Base-by-base conservation (phyloP, 495 filamentous ascomycete genomes). In the Poronia punctata region DNA sequence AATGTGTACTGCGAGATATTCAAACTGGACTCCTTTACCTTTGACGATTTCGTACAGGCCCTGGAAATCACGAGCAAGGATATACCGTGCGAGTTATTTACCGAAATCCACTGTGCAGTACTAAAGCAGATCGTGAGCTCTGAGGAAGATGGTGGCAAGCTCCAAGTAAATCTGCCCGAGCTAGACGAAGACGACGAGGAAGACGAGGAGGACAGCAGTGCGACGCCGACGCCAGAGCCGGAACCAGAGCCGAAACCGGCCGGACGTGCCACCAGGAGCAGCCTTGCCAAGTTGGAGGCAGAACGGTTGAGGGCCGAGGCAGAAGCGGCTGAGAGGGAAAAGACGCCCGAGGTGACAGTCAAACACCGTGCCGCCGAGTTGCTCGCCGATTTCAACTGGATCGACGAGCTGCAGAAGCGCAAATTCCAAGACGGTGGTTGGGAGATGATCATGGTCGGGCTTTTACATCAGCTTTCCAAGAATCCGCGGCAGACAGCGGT, bases 1-100 rank as follows among this genome's bases (percentile, higher is more conserved):
- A 97, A 95, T 53, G 90, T 97, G 22, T 95, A 93, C 54, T 93
- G 87, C 51, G 85, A 95, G 54, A 82, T 95, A 7, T 94, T 87
- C 51, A 77, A 84, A 48, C 71, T 98, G 16, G 92, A 98, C 57
- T 96, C 90, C 0, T 98, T 97, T 54, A 97, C 90, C 0, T 90
- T 98, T 52, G 92, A 98, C 55, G 93, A 98, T 62, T 97, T 86
- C 53, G 63, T 95, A 14, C 86, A 96, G 53, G 84, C 90, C 4
- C 78, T 98, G 71, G 73, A 80, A 34, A 83, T 92, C 40, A 74
- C 80, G 0, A 86, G 80, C 0, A 76, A 83, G 7, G 84, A 88
- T 20, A 67, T 80, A 2, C 81, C 87, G 17, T 95, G 93, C 38
- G 81, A 96, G 56, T 70, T 98, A 0, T 84, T 95, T 49, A 80